Evolutionary conservation across 208 protist species (phyloP), one percentile per base, ranked within the genome.

Genomic region (Naegleria lovaniensis): DNA sequence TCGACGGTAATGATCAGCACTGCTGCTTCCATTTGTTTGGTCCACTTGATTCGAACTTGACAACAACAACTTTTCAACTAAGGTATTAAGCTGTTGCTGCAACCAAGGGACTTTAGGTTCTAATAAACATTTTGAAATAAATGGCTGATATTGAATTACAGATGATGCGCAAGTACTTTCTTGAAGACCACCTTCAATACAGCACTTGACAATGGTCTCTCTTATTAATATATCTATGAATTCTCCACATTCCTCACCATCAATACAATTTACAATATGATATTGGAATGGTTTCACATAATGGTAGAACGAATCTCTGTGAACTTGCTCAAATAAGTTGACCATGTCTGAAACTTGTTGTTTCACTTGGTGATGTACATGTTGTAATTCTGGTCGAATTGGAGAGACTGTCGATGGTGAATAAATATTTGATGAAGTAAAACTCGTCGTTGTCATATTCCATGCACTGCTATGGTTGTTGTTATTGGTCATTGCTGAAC

Each of bases 91-190:
- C 43, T 48, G 43, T 48, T 48, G 43, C 7, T 48, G 43, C 43
- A 48, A 48, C 43, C 43, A 48, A 48, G 43, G 43, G 43, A 48
- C 43, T 48, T 48, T 48, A 7, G 43, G 43, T 48, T 48, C 43
- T 48, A 67, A 67, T 67, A 67, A 67, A 67, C 55, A 67, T 67
- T 67, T 67, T 67, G 55, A 67, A 29, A 67, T 67, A 67, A 67
- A 67, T 3, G 55, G 55, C 11, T 15, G 22, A 67, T 67, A 67
- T 29, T 67, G 11, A 29, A 67, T 67, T 3, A 15, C 22, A 22
- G 55, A 29, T 29, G 22, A 67, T 67, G 43, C 1, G 43, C 5
- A 48, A 48, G 7, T 48, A 48, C 43, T 48, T 48, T 67, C 22
- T 1, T 67, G 55, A 29, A 19, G 1, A 29, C 6, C 11, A 67